phyloP scores from a whole-genome alignment of 2,329 filamentous ascomycete species.

The Orbilia oligospora region DNA sequence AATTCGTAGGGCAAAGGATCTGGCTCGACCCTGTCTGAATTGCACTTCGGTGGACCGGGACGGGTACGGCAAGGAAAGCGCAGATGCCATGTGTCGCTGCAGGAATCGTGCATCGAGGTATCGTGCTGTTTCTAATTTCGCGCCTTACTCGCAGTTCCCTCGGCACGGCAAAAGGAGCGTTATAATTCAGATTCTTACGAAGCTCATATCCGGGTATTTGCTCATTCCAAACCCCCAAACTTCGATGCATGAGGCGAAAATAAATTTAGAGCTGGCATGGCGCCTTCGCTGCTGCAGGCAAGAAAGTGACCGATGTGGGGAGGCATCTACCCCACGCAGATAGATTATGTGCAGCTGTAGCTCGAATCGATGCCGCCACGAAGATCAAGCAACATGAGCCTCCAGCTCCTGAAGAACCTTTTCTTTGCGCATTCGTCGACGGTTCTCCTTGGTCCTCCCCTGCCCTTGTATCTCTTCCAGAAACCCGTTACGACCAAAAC shows the following conservation, averaged over 20 bases:
- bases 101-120: slow-evolving; percentile 55
- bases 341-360: slow-evolving; percentile 28
- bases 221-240: slow-evolving; percentile 30
- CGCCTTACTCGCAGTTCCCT: slow-evolving; percentile 43
- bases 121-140: slow-evolving; percentile 46
- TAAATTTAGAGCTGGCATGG: slow-evolving; percentile 27
- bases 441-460: slow-evolving; percentile 47
- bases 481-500: slow-evolving; percentile 51
- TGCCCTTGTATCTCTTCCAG: slow-evolving; percentile 48
- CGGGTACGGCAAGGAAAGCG: slow-evolving; percentile 52
- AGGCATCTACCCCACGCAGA: slow-evolving; percentile 41
- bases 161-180: slow-evolving; percentile 24
- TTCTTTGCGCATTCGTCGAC: slow-evolving; percentile 43
- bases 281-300: slow-evolving; percentile 19
- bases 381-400: slow-evolving; percentile 20
- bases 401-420: slow-evolving; percentile 48
- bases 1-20: slow-evolving; percentile 48
- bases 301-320: slow-evolving; percentile 39
- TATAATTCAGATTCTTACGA: slow-evolving; percentile 36
- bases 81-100: slow-evolving; percentile 61
- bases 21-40: slow-evolving; percentile 43
- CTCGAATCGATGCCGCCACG: slow-evolving; percentile 28
- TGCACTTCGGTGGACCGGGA: slow-evolving; percentile 55
- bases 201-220: slow-evolving; percentile 15
- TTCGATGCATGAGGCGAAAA: slow-evolving; percentile 42